Percentiles rank a stretch among this genome's conserved stretches.
Conservation (phyloP, 2,329 filamentous ascomycete species). For the Spiromastix sp. region DNA sequence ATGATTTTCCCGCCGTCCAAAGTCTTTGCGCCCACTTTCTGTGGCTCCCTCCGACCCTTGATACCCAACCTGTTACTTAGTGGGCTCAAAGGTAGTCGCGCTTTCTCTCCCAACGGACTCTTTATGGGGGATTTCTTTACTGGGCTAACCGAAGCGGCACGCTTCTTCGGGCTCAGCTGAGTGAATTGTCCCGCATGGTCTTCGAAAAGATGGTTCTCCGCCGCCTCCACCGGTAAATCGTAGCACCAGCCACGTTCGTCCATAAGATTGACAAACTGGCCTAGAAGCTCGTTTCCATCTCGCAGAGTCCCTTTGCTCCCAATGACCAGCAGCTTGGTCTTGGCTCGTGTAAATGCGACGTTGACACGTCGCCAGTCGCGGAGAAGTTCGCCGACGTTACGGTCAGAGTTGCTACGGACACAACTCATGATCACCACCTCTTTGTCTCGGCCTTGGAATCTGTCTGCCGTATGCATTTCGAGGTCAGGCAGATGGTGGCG, state of each 20-base stretch:
- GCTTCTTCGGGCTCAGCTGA: constrained; percentile 9
- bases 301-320: constrained; percentile 71
- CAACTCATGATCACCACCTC: constrained; percentile 80
- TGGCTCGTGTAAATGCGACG: constrained; percentile 86
- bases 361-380: constrained; percentile 91
- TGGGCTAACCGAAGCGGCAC: constrained; percentile 15
- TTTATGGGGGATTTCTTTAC: constrained; percentile 17
- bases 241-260: constrained; percentile 70
- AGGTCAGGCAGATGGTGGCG: constrained; percentile 51
- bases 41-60: constrained; percentile 40
- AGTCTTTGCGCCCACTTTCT: constrained; percentile 49
- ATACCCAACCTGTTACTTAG: constrained; percentile 18
- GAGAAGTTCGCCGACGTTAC: constrained; percentile 79
- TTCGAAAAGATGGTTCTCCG: constrained; percentile 60
- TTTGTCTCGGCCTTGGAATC: constrained; percentile 94
- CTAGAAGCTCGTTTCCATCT: constrained; percentile 60
- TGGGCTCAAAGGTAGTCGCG: constrained; percentile 22
- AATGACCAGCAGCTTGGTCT: constrained; percentile 81
- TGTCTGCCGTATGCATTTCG: constrained; percentile 94
- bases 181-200: constrained; percentile 16
- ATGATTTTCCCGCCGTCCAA: constrained; percentile 44
- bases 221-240: constrained; percentile 54
- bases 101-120: constrained; percentile 11
- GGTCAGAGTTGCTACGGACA: constrained; percentile 74
- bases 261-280: constrained; percentile 66